A percentile compares a stretch with the other conserved stretches of the same genome.
Conservation (phyloP, 2,329 filamentous ascomycete species). For the Metarhizium sp. region DNA sequence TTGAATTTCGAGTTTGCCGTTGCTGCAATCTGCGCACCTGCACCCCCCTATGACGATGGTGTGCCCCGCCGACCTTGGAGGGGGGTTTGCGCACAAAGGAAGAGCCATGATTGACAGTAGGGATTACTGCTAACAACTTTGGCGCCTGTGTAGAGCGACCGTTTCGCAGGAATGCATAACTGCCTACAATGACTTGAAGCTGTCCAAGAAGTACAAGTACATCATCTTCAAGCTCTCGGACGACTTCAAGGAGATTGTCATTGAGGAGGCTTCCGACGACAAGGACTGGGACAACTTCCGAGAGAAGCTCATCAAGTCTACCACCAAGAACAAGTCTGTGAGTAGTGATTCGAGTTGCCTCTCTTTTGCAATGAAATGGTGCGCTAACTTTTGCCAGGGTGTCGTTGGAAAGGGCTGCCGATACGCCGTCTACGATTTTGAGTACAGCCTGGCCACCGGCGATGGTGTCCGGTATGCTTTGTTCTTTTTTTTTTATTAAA, state of each 20-base stretch:
- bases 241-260: conserved; percentile 71
- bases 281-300: conserved; percentile 66
- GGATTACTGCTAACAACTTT: conserved; percentile 9
- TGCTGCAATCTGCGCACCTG: neutral
- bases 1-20: neutral
- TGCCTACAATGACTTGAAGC: conserved; percentile 74
- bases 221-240: conserved; percentile 84
- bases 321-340: conserved; percentile 57
- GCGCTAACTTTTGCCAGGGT: conserved; percentile 30
- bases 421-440: conserved; percentile 79
- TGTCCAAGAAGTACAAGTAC: conserved; percentile 73
- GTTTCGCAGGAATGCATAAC: conserved; percentile 63
- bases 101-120: neutral
- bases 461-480: conserved; percentile 57
- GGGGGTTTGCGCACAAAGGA: neutral
- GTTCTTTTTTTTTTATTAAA: too few relatives aligned
- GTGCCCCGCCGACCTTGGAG: conserved; percentile 9
- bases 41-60: neutral
- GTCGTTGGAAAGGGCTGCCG: conserved; percentile 58
- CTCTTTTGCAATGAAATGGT: neutral
- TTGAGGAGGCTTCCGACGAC: conserved; percentile 62
- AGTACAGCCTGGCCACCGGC: conserved; percentile 62
- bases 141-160: conserved; percentile 47
- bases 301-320: conserved; percentile 64
- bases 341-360: neutral